A percentile compares a stretch with the other conserved stretches of the same genome.
Evolutionary conservation across 1,284 basidiomycete species (phyloP).

Genomic region (Volvariella surrecta): DNA sequence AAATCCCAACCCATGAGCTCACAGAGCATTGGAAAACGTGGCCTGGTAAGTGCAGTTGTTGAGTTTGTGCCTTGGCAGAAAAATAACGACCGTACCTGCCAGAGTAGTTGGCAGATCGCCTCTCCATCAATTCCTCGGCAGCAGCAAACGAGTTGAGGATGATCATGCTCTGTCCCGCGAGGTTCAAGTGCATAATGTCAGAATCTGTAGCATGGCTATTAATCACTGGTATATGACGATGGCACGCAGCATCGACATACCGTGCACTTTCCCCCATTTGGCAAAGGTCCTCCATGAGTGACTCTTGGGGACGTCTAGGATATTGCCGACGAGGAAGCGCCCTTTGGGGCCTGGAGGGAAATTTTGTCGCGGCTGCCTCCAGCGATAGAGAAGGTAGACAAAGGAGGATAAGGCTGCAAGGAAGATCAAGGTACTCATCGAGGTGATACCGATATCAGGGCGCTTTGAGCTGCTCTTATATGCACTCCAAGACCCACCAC

Average conservation of each 20-base stretch:
- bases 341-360: slow-evolving; percentile 8
- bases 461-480: too few species aligned
- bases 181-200: slow-evolving; percentile 6
- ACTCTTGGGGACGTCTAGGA: slow-evolving; percentile 7
- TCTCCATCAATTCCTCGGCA: slow-evolving; percentile 9
- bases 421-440: too few species aligned
- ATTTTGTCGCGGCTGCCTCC: too few species aligned
- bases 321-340: slow-evolving; percentile 8
- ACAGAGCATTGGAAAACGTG: not conserved
- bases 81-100: slow-evolving; percentile 16
- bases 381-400: too few species aligned
- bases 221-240: not conserved
- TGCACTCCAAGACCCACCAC: too few species aligned
- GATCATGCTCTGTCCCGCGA: slow-evolving; percentile 10
- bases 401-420: too few species aligned
- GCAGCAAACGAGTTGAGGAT: slow-evolving; percentile 11
- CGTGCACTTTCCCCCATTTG: slow-evolving; percentile 8
- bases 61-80: too few species aligned
- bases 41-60: not conserved
- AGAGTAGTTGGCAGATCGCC: slow-evolving; percentile 13
- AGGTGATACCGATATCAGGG: too few species aligned
- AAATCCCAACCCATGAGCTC: slow-evolving; percentile 1
- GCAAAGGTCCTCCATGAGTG: slow-evolving; percentile 9
- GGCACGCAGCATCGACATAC: not conserved
- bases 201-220: not conserved